Evolutionary conservation across 371 early-diverging fungal species (phyloP).

Genomic region (Apophysomyces variabilis): DNA sequence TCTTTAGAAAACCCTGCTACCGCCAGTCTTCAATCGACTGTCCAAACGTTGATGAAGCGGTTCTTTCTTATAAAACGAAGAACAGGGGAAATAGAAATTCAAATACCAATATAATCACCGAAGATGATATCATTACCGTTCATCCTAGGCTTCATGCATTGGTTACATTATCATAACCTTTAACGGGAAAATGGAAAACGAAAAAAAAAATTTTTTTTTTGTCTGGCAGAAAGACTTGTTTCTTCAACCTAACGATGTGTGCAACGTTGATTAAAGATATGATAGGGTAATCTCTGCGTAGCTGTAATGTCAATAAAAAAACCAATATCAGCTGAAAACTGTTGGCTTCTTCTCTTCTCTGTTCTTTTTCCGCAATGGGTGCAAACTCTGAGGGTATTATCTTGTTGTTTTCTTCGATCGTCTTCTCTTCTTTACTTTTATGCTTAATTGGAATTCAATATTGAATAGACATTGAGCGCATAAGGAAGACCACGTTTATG

Average conservation of each 20-base stretch:
- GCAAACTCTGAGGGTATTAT: not conserved
- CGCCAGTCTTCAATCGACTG: conserved; percentile 29
- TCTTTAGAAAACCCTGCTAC: conserved; percentile 39
- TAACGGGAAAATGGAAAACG: conserved; percentile 18
- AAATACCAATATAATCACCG: conserved; percentile 41
- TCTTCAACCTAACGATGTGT: conserved; percentile 11
- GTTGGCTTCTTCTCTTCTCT: conserved; percentile 6
- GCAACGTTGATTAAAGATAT: conserved; percentile 1
- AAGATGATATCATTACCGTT: conserved; percentile 32
- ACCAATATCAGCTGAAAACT: not conserved
- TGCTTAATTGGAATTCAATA: conserved; percentile 7
- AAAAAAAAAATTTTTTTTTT: conserved; percentile 16
- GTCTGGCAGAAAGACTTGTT: conserved; percentile 6
- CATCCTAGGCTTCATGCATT: conserved; percentile 47
- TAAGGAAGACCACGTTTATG: conserved; percentile 12
- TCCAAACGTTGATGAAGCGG: conserved; percentile 24
- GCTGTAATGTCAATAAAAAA: conserved; percentile 4
- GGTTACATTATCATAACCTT: conserved; percentile 26
- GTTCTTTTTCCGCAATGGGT: conserved; percentile 4
- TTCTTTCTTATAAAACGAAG: conserved; percentile 27
- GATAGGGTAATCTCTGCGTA: conserved; percentile 1
- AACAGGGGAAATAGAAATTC: conserved; percentile 33
- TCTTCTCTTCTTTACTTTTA: not conserved
- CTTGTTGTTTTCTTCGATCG: no score
- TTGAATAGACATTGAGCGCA: not conserved